Percentiles rank a stretch among this genome's conserved stretches.
Evolutionary conservation across 805 yeast species (phyloP).

Genomic region (Starmerella floris): DNA sequence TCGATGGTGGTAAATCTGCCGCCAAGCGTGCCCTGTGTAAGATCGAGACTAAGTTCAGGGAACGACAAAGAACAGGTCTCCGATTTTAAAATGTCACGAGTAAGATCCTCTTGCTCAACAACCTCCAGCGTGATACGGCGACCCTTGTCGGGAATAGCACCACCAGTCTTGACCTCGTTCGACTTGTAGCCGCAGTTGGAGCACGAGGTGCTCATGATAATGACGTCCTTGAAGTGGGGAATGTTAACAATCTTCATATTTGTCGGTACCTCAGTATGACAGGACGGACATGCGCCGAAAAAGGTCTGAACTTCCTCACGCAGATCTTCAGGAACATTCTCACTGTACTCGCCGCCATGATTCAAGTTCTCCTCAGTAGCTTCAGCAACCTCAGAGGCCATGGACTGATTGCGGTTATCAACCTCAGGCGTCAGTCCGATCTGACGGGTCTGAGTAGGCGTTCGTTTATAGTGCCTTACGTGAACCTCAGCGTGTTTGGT

Average conservation of each 20-base stretch:
- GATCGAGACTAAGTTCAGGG: slow-evolving; percentile 81
- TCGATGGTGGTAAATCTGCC: slow-evolving; percentile 96
- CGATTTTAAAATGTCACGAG: slow-evolving; percentile 86
- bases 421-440: slow-evolving; percentile 46
- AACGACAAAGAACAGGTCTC: slow-evolving; percentile 79
- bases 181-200: slow-evolving; percentile 89
- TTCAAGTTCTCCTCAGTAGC: slow-evolving; percentile 22
- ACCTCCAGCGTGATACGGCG: slow-evolving; percentile 56
- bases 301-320: slow-evolving; percentile 87
- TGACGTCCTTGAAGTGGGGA: slow-evolving; percentile 96
- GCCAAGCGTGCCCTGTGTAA: slow-evolving; percentile 92
- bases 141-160: slow-evolving; percentile 82
- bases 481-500: slow-evolving; percentile 41
- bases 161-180: slow-evolving; percentile 97
- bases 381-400: slow-evolving; percentile 15
- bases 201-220: slow-evolving; percentile 90
- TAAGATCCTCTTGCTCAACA: slow-evolving; percentile 82
- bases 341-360: slow-evolving; percentile 43
- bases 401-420: slow-evolving; percentile 33
- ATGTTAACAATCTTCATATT: slow-evolving; percentile 94
- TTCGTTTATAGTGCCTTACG: slow-evolving; percentile 63
- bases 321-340: slow-evolving; percentile 67
- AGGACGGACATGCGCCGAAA: slow-evolving; percentile 82
- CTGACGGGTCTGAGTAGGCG: slow-evolving; percentile 75
- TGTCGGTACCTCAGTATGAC: slow-evolving; percentile 70